Evolutionary conservation across 1,284 basidiomycete species (phyloP).

Genomic region (Apiotrichum porosum): DNA sequence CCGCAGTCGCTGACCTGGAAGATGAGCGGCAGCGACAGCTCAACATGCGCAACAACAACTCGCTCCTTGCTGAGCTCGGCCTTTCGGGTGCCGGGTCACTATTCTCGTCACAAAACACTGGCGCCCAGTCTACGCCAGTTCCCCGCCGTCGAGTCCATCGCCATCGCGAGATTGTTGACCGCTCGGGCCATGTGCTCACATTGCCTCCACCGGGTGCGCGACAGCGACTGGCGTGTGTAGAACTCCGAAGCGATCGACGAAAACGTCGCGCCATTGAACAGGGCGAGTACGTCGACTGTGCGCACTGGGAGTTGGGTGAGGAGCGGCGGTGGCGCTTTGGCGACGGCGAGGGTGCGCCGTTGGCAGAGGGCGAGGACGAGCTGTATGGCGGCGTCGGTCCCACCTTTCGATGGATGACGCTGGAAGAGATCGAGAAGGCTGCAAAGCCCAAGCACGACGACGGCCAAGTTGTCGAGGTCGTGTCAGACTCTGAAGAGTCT

Average conservation of each 20-base stretch:
- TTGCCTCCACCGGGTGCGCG: constrained; percentile 24
- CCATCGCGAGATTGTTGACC: constrained; percentile 12
- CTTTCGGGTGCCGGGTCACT: not conserved
- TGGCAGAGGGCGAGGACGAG: constrained; percentile 16
- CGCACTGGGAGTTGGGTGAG: constrained; percentile 26
- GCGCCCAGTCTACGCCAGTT: not conserved
- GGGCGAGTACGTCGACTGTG: constrained; percentile 31
- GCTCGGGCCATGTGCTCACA: constrained; percentile 30
- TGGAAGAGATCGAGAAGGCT: not conserved
- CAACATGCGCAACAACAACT: constrained; percentile 9
- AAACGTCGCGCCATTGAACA: constrained; percentile 23
- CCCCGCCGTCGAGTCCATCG: not conserved
- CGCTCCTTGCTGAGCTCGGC: constrained; percentile 4
- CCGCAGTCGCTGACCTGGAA: too few relatives aligned
- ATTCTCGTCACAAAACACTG: not conserved
- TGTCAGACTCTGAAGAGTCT: too few relatives aligned
- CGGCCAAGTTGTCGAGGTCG: not conserved
- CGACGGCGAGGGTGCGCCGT: constrained; percentile 13
- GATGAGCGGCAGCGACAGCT: constrained; percentile 7
- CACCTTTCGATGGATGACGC: constrained; percentile 8
- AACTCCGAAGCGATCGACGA: constrained; percentile 27
- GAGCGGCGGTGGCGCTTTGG: constrained; percentile 33
- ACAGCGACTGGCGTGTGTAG: constrained; percentile 35
- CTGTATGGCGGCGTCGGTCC: constrained; percentile 24
- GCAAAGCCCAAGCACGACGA: not conserved